Base-by-base conservation (phyloP, 2,329 filamentous ascomycete genomes). In the Torrubiellomyces zombiae region DNA sequence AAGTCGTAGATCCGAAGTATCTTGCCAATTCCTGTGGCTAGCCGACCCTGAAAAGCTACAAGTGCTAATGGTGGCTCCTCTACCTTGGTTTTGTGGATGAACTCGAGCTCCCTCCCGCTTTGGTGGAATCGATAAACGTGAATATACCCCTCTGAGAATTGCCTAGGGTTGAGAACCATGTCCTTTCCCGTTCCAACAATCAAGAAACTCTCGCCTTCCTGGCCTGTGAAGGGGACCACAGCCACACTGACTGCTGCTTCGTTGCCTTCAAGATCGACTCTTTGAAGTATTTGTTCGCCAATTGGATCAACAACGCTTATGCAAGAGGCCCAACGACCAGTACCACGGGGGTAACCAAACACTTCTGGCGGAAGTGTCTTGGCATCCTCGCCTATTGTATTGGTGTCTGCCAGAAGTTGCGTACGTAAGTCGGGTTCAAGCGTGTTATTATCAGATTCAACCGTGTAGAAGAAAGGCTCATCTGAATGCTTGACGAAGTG, bases 81-180 rank as follows among this genome's bases (percentile, higher is more conserved):
- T 6, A 93, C 67, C 41, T 83, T 81, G 1, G 89, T 98, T 51
- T 93, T 94, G 55, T 95, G 89, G 33, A 94, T 85, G 30, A 95
- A 89, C 42, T 94, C 80, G 11, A 98, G 65, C 39, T 81, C 73
- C 28, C 72, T 72, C 11, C 89, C 89, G 33, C 81, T 72, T 23
- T 91, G 77, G 25, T 76, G 67, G 48, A 95, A 80, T 20, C 82
- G 72, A 50, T 94, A 98, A 14, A 95, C 77, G 41, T 93, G 80
- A 18, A 98, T 78, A 37, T 75, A 93, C 1, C 86, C 89, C 31
- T 73, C 72, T 1, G 66, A 71, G 36, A 68, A 85, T 24, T 74
- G 74, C 24, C 75, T 67, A 7, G 83, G 82, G 34, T 65, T 79
- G 29, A 83, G 65, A 10, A 75, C 60, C 60, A 95, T 73, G 45